Base-by-base conservation (phyloP, 2,329 filamentous ascomycete genomes). In the Parastagonospora avenae region DNA sequence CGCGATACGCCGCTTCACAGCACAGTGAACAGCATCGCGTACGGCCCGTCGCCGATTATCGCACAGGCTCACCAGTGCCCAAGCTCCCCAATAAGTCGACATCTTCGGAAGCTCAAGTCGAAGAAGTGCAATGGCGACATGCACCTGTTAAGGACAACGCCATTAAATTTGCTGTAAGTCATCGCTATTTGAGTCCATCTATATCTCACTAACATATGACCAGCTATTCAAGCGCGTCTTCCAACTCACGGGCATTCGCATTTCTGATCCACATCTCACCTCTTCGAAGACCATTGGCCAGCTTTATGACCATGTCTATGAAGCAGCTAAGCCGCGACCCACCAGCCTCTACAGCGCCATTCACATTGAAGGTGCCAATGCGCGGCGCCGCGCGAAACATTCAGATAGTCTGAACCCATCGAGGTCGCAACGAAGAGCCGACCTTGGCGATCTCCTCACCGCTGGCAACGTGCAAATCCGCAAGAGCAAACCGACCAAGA, bases 171-270 rank as follows among this genome's bases (percentile, higher is more conserved):
- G 70, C 70, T 30, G 72, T 74, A 69, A 64, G 71, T 52, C 15
- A 12, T 8, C 30, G 8, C 14, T 28, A 19, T 1, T 4, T n/a
- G 2, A 10, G 27, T 12, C 31, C 24, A 14, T 14, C 12, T 19
- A 28, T 12, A 24, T 24, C 27, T 45, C 43, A 44, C 43, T 45
- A 54, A 68, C 43, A 49, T n/a, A 12, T 29, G 16, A 29, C 24
- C 60, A 97, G 92, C 81, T 94, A 59, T 78, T 87, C 65, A 96
- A 96, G 77, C 87, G 91, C 52, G 78, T 92, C 54, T 85, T 88
- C 71, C 89, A 94, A 71, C 80, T 96, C 53, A 92, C 88, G n/a
- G 90, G 91, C 54, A 84, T 86, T 54, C 83, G 85, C 52, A 79
- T 96, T 59, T 80, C 89, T 12, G 93, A 97, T 74, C 79, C 84